phyloP scores from a whole-genome alignment of 2,329 filamentous ascomycete species.

The Talaromyces albobiverticillius region DNA sequence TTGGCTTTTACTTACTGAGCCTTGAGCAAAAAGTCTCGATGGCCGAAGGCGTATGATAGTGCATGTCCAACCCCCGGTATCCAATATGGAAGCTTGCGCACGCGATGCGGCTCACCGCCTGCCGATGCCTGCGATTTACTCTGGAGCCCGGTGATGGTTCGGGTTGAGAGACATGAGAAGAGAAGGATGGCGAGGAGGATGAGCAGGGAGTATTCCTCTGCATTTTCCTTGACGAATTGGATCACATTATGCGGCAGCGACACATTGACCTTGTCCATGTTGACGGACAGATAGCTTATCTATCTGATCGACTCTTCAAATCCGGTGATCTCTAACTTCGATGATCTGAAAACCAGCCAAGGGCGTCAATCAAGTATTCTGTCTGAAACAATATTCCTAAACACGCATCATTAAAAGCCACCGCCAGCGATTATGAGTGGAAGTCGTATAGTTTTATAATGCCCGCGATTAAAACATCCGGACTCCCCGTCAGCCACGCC shows the following conservation, averaged over 20 bases:
- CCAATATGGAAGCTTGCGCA: slow-evolving; percentile 58
- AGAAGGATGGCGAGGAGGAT: slow-evolving; percentile 27
- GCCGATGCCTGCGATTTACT: slow-evolving; percentile 23
- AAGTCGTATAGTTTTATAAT: too few relatives aligned
- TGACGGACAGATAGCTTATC: background rate
- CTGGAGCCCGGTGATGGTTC: slow-evolving; percentile 36
- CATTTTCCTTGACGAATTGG: slow-evolving; percentile 18
- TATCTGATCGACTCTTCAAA: background rate
- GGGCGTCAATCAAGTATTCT: background rate
- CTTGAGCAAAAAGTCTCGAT: slow-evolving; percentile 43
- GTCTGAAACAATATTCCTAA: background rate
- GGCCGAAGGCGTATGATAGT: slow-evolving; percentile 46
- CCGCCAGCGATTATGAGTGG: too few relatives aligned
- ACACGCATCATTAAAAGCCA: background rate
- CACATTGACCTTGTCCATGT: background rate
- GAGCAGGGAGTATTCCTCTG: slow-evolving; percentile 24
- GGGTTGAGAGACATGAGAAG: slow-evolving; percentile 35
- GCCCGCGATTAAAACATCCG: too few relatives aligned
- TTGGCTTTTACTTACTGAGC: slow-evolving; percentile 33
- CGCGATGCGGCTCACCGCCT: slow-evolving; percentile 30
- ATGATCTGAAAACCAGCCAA: too few relatives aligned
- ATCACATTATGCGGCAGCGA: slow-evolving; percentile 4
- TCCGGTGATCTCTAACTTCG: too few relatives aligned
- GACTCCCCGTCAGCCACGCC: too few relatives aligned
- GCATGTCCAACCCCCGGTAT: slow-evolving; percentile 58